phyloP scores from a whole-genome alignment of 2,329 filamentous ascomycete species.

The Fusarium napiforme region DNA sequence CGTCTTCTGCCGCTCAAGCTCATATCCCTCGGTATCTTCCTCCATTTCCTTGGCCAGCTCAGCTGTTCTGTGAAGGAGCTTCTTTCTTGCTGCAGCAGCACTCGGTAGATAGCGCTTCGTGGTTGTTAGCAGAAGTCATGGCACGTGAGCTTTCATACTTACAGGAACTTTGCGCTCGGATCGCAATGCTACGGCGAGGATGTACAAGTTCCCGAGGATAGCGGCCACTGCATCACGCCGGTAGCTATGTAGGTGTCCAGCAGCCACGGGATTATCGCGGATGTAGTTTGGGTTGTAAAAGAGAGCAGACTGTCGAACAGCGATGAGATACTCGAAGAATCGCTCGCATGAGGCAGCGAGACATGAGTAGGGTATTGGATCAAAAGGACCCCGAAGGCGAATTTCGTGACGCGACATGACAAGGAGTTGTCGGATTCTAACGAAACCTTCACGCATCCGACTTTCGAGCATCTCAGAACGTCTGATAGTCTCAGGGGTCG shows the following conservation, averaged over 20 bases:
- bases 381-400: constrained; percentile 66
- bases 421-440: constrained; percentile 66
- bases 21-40: constrained; percentile 29
- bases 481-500: constrained; percentile 61
- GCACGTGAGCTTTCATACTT: constrained; percentile 24
- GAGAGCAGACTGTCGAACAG: constrained; percentile 66
- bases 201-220: constrained; percentile 67
- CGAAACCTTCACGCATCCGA: constrained; percentile 68
- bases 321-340: constrained; percentile 69
- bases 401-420: constrained; percentile 69
- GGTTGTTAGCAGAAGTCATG: constrained; percentile 1
- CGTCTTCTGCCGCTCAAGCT: constrained; percentile 53
- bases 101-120: constrained; percentile 64
- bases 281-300: constrained; percentile 67
- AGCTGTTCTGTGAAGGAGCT: constrained; percentile 61
- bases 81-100: constrained; percentile 63
- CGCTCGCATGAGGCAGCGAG: constrained; percentile 66
- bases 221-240: constrained; percentile 68
- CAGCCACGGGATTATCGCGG: constrained; percentile 60
- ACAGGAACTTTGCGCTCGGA: constrained; percentile 62
- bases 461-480: constrained; percentile 68
- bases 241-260: constrained; percentile 60
- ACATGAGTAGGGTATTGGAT: constrained; percentile 65
- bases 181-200: constrained; percentile 65
- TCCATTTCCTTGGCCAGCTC: constrained; percentile 56